Percentiles rank a stretch among this genome's conserved stretches.
phyloP scores from a whole-genome alignment of 139 green algal genomes.

The Chlamydomonas sp. region DNA sequence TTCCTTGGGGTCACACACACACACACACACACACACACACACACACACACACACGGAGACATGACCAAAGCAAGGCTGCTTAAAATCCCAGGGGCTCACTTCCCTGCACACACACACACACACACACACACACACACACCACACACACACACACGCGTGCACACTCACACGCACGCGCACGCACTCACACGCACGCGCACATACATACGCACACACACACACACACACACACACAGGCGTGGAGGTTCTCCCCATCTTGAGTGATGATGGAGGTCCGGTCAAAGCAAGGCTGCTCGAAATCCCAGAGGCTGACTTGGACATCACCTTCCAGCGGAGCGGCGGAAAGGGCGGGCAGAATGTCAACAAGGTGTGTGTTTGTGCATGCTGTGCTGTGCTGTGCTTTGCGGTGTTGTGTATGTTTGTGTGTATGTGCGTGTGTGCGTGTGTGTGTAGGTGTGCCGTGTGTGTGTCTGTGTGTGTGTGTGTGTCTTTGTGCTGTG shows the following conservation, averaged over 20 bases:
- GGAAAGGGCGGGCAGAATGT: slow-evolving; percentile 93
- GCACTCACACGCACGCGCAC: no score
- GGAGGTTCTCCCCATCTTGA: slow-evolving; percentile 33
- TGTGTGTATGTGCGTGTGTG: not conserved
- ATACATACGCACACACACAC: no score
- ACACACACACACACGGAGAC: no score
- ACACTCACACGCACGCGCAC: no score
- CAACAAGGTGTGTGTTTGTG: slow-evolving; percentile 81
- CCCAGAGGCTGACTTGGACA: slow-evolving; percentile 79
- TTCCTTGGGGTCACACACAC: no score
- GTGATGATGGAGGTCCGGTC: not conserved
- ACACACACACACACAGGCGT: slow-evolving; percentile 61
- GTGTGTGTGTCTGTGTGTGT: not conserved
- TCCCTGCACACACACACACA: no score
- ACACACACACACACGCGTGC: no score
- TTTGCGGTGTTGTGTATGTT: not conserved
- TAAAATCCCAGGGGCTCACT: slow-evolving; percentile 68
- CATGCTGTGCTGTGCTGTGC: not conserved
- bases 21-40: no score
- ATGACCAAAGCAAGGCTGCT: no score
- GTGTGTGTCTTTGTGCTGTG: no score
- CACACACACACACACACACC: no score
- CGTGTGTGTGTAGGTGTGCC: not conserved
- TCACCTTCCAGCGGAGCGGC: slow-evolving; percentile 68
- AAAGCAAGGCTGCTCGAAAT: slow-evolving; percentile 34